These are phyloP conservation scores for Lipomyces yamadae DNA, from an alignment of 805 yeast genomes.

Conservation along the genomic window DNA sequence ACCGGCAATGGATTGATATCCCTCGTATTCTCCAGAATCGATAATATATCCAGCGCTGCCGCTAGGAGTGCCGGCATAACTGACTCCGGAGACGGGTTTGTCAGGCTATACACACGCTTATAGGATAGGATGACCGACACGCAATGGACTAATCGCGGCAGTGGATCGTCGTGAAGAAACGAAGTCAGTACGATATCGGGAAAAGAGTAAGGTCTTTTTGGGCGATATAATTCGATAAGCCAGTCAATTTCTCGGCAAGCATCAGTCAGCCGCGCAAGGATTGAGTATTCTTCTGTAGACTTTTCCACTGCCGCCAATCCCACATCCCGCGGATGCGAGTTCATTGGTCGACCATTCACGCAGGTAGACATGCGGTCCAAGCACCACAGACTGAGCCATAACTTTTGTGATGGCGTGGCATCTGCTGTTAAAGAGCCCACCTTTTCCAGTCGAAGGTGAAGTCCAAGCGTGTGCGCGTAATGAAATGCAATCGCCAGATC, in stretches of 20 bases:
- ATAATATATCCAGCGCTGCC: slow-evolving; percentile 29
- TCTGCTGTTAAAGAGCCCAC: slow-evolving; percentile 34
- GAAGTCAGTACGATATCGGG: slow-evolving; percentile 19
- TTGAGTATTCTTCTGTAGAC: slow-evolving; percentile 39
- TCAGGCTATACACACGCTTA: slow-evolving; percentile 39
- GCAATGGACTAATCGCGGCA: slow-evolving; percentile 40
- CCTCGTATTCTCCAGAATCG: slow-evolving; percentile 15
- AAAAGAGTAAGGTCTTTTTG: slow-evolving; percentile 33
- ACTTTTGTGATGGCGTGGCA: slow-evolving; percentile 27
- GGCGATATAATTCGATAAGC: slow-evolving; percentile 49
- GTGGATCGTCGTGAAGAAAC: slow-evolving; percentile 18
- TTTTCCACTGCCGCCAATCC: slow-evolving; percentile 40
- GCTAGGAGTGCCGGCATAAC: slow-evolving; percentile 22
- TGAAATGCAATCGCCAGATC: slow-evolving; percentile 49
- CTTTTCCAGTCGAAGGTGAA: slow-evolving; percentile 47
- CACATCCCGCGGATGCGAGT: slow-evolving; percentile 49
- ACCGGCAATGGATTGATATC: slow-evolving; percentile 43
- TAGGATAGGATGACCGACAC: slow-evolving; percentile 44
- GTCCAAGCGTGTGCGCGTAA: slow-evolving; percentile 49
- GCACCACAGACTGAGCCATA: slow-evolving; percentile 51
- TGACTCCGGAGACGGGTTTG: slow-evolving; percentile 29
- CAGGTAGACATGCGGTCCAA: slow-evolving; percentile 49
- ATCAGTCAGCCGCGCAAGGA: slow-evolving; percentile 43
- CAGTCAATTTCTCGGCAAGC: slow-evolving; percentile 46
- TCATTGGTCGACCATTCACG: slow-evolving; percentile 49